A percentile compares a stretch with the other conserved stretches of the same genome.
Evolutionary conservation across 176 grass and related monocot genomes (phyloP).

Genomic region (Poa annua): DNA sequence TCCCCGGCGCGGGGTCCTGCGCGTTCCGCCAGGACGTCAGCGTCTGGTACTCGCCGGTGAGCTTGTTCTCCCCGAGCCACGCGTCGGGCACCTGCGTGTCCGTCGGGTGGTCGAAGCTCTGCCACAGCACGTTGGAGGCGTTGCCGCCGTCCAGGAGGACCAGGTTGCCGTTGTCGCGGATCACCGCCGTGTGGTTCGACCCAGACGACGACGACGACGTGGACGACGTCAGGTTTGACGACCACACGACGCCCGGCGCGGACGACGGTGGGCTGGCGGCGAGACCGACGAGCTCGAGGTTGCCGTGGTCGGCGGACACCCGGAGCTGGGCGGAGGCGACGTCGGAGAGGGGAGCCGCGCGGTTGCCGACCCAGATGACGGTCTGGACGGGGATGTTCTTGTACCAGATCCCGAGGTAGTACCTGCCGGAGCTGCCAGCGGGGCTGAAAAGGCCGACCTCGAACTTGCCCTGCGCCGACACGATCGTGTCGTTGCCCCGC

Average conservation of each 20-base stretch:
- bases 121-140: slow-evolving; percentile 47
- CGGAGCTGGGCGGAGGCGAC: slow-evolving; percentile 17
- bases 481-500: slow-evolving; percentile 40
- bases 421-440: slow-evolving; percentile 19
- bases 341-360: slow-evolving; percentile 22
- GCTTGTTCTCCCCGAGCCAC: slow-evolving; percentile 52
- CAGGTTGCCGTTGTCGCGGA: slow-evolving; percentile 52
- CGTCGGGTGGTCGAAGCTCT: slow-evolving; percentile 50
- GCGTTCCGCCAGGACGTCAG: slow-evolving; percentile 54
- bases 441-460: slow-evolving; percentile 52
- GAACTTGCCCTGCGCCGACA: slow-evolving; percentile 52
- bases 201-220: background rate
- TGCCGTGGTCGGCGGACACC: slow-evolving; percentile 18
- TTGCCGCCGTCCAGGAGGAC: slow-evolving; percentile 40
- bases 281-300: slow-evolving; percentile 28
- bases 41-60: slow-evolving; percentile 31
- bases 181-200: slow-evolving; percentile 34
- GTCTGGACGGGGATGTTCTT: slow-evolving; percentile 48
- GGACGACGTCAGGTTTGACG: slow-evolving; percentile 21
- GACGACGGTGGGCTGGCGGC: background rate
- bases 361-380: slow-evolving; percentile 50
- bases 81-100: slow-evolving; percentile 48
- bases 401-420: slow-evolving; percentile 50
- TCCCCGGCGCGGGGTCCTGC: slow-evolving; percentile 47
- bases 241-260: background rate